Base-by-base conservation (phyloP, 192 early-diverging fungal species). In the Backusella tuberculispora region DNA sequence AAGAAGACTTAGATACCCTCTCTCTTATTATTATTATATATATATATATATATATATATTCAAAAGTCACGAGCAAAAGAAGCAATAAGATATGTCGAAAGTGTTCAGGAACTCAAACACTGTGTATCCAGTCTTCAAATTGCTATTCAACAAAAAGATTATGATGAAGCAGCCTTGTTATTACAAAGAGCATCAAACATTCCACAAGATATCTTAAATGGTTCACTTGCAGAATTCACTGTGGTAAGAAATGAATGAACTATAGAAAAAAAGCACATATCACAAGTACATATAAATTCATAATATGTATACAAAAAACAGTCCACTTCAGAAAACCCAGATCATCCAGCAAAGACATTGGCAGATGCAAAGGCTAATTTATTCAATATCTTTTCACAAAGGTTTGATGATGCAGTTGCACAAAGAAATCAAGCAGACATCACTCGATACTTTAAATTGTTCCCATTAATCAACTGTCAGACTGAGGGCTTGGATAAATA, bases 401-500 rank as follows among this genome's bases (percentile, higher is more conserved):
- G 90, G 78, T 99, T 99, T 82, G 95, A 97, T 43, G 75, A 83
- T 5, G 95, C 97, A 0, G 91, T 92, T 0, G 80, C 85, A 45
- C 83, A 73, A 21, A 81, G 84, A 66, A 88, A 94, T 47, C 92
- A 95, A 69, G 84, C 90, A 6, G 88, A 88, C 48, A 95, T 99
- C 65, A 87, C 92, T 29, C 87, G 93, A 41, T 96, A 92, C 72
- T 96, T 99, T 80, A 92, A 94, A 63, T 80, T 98, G 24, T 99
- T 98, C 77, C 95, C 97, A 9, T 74, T 93, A 42, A 85, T 98
- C 9, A 90, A 93, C n/a, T 90, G 93, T 50, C 88, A 92, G 71
- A 84, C 87, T n/a, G 86, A 93, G 34, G 97, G 97, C 15, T 80
- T 99, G 64, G 96, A 97, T 81, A 90, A 89, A 80, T 96, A 95